A percentile compares a stretch with the other conserved stretches of the same genome.
These are phyloP conservation scores for Cryptococcus amylolentus DNA, from an alignment of 1,284 basidiomycete species.

Conservation along the genomic window DNA sequence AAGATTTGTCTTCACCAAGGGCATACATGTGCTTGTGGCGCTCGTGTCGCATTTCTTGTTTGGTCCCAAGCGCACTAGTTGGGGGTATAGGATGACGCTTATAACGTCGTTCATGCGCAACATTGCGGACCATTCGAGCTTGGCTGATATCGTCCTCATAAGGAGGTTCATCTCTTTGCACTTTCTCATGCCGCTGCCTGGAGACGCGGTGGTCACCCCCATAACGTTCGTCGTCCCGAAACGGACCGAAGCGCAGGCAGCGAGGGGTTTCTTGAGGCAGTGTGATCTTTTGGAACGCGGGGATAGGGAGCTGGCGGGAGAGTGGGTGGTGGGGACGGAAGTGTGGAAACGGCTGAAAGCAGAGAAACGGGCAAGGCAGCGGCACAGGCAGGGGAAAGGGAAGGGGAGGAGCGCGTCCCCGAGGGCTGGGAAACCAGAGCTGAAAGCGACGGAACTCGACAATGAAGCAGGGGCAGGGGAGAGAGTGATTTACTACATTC, in stretches of 20 bases:
- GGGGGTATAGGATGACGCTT: conserved; percentile 51
- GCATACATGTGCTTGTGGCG: conserved; percentile 41
- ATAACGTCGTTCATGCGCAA: conserved; percentile 68
- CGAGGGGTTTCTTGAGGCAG: conserved; percentile 51
- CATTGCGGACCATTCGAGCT: conserved; percentile 72
- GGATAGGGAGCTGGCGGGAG: conserved; percentile 76
- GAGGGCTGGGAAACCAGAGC: conserved; percentile 6
- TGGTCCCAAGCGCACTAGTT: conserved; percentile 46
- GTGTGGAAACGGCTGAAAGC: conserved; percentile 84
- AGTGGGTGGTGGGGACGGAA: conserved; percentile 92
- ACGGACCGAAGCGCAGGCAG: conserved; percentile 61
- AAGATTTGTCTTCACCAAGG: conserved; percentile 40
- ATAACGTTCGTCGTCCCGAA: conserved; percentile 83
- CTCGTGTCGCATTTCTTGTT: conserved; percentile 39
- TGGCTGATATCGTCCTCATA: conserved; percentile 81
- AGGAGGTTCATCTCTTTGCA: conserved; percentile 76
- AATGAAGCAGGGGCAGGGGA: conserved; percentile 57
- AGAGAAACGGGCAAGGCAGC: conserved; percentile 62
- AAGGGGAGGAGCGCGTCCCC: neutral
- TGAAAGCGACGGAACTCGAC: conserved; percentile 25
- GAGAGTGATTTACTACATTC: conserved; percentile 85
- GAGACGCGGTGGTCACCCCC: conserved; percentile 91
- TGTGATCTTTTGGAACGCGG: conserved; percentile 75
- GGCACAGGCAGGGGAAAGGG: neutral
- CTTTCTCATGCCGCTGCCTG: conserved; percentile 80